Percentiles rank a stretch among this genome's conserved stretches.
Conservation (phyloP, 805 yeast species). For the Barnettozyma siamensis region DNA sequence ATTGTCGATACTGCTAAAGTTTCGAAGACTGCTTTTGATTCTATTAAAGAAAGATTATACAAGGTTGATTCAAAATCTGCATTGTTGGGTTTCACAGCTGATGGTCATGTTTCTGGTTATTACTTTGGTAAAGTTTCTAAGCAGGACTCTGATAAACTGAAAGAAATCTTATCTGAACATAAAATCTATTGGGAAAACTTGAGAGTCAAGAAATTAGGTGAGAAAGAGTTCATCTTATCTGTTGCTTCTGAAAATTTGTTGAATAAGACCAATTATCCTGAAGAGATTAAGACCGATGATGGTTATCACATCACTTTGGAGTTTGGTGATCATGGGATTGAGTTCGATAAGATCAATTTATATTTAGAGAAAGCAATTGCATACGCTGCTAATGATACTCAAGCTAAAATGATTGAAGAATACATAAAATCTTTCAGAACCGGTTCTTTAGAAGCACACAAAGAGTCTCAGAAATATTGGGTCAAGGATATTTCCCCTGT, state of each 20-base stretch:
- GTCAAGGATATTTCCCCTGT: slow-evolving; percentile 80
- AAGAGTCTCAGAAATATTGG: slow-evolving; percentile 80
- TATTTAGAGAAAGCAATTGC: slow-evolving; percentile 52
- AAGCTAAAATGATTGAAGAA: slow-evolving; percentile 54
- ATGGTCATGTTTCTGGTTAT: slow-evolving; percentile 71
- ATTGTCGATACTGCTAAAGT: slow-evolving; percentile 39
- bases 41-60: slow-evolving; percentile 46
- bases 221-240: slow-evolving; percentile 46
- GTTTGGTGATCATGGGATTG: slow-evolving; percentile 74
- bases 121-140: slow-evolving; percentile 53
- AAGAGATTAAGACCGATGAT: slow-evolving; percentile 30
- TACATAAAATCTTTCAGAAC: slow-evolving; percentile 69
- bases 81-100: slow-evolving; percentile 72
- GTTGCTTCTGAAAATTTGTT: slow-evolving; percentile 60
- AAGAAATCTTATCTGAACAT: slow-evolving; percentile 54
- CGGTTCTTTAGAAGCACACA: slow-evolving; percentile 82
- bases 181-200: slow-evolving; percentile 78
- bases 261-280: slow-evolving; percentile 52
- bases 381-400: slow-evolving; percentile 69
- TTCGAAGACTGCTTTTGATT: slow-evolving; percentile 27
- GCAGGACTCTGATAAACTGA: slow-evolving; percentile 60
- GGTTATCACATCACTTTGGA: slow-evolving; percentile 43
- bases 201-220: slow-evolving; percentile 54
- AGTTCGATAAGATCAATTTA: slow-evolving; percentile 54
- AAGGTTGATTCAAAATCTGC: slow-evolving; percentile 39